phyloP scores from a whole-genome alignment of 768 basidiomycete species.

The Lentinus brumalis region DNA sequence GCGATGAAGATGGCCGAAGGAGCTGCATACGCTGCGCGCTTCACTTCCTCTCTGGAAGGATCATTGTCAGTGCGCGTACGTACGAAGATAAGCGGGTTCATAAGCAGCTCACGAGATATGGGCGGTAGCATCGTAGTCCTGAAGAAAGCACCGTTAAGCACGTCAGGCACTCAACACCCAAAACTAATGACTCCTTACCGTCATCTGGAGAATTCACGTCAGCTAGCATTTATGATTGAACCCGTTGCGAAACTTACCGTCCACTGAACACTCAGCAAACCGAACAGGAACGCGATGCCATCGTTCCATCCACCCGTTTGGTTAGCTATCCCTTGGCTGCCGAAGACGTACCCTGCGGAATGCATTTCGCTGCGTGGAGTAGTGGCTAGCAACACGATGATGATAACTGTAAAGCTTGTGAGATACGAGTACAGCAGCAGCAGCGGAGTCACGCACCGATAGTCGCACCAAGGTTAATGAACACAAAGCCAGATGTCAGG shows the following conservation, averaged over 20 bases:
- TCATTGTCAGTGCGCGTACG: not conserved
- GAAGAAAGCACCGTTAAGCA: slow-evolving; percentile 6
- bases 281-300: slow-evolving; percentile 83
- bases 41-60: slow-evolving; percentile 68
- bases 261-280: slow-evolving; percentile 86
- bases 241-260: slow-evolving; percentile 51
- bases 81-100: not conserved
- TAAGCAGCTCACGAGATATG: slow-evolving; percentile 67
- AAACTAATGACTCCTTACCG: slow-evolving; percentile 39
- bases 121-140: slow-evolving; percentile 82
- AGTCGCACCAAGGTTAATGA: slow-evolving; percentile 84
- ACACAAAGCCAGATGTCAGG: slow-evolving; percentile 78
- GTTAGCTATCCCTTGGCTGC: slow-evolving; percentile 71
- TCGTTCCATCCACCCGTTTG: slow-evolving; percentile 78
- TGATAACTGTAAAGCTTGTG: slow-evolving; percentile 57
- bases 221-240: not conserved
- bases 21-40: slow-evolving; percentile 74
- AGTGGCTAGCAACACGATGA: slow-evolving; percentile 79
- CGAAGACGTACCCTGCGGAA: slow-evolving; percentile 77
- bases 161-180: not conserved
- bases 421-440: not conserved
- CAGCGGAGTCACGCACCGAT: not conserved
- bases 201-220: slow-evolving; percentile 45
- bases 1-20: slow-evolving; percentile 66
- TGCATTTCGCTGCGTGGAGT: slow-evolving; percentile 81